Conservation (phyloP, 768 basidiomycete genomes). For the Leccinum disarticulatum region DNA sequence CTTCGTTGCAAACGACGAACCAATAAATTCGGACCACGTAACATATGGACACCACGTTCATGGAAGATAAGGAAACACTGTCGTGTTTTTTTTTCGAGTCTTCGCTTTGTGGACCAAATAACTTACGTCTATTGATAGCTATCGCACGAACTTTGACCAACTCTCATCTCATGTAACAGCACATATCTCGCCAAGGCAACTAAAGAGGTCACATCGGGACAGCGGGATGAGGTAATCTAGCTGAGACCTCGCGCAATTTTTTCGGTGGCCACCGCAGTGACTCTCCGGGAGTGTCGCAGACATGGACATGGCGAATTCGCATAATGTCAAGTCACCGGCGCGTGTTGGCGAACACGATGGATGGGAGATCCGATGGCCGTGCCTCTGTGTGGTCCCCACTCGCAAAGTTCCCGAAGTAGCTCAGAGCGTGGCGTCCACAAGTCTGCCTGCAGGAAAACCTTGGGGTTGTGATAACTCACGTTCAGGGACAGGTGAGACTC, state of each 20-base stretch:
- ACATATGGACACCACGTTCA: background rate
- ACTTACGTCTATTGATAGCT: constrained; percentile 10
- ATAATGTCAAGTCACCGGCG: constrained; percentile 17
- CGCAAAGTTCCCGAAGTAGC: constrained; percentile 6
- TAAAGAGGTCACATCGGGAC: background rate
- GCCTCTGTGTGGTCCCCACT: constrained; percentile 6
- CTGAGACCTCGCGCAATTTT: background rate
- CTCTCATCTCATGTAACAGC: background rate
- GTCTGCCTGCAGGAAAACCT: constrained; percentile 26
- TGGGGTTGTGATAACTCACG: constrained; percentile 9
- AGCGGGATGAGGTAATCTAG: constrained; percentile 12
- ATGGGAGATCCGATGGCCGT: constrained; percentile 26
- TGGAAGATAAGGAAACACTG: constrained; percentile 1
- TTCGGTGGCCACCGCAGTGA: background rate
- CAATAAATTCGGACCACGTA: background rate
- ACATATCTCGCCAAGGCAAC: background rate
- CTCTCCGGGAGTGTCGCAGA: background rate
- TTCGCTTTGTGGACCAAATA: background rate
- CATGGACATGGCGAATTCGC: constrained; percentile 5
- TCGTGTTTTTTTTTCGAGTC: background rate
- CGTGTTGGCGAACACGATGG: constrained; percentile 18
- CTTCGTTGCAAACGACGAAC: background rate
- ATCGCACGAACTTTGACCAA: constrained; percentile 1
- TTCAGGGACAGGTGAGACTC: constrained; percentile 15
- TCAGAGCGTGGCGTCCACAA: constrained; percentile 21